These are phyloP conservation scores for Geotrichum ghanense DNA, from an alignment of 805 yeast genomes.

Conservation along the genomic window DNA sequence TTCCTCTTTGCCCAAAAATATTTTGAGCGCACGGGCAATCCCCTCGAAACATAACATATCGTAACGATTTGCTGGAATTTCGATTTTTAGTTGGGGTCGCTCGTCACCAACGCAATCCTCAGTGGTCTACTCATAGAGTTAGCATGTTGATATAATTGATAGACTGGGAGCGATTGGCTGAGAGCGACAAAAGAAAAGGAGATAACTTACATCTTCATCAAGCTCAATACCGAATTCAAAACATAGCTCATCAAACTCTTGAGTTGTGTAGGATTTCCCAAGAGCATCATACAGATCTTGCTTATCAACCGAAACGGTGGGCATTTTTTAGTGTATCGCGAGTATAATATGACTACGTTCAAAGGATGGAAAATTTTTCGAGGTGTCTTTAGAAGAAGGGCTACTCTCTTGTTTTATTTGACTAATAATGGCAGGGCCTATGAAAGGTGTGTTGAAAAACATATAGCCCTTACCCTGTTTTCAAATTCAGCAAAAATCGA, in stretches of 20 bases:
- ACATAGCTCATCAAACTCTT: constrained; percentile 94
- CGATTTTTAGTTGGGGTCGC: constrained; percentile 95
- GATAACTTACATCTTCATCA: constrained; percentile 64
- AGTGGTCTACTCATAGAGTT: constrained; percentile 38
- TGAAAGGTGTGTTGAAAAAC: too few species aligned
- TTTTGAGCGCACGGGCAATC: constrained; percentile 87
- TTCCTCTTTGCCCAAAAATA: constrained; percentile 58
- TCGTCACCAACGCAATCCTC: constrained; percentile 79
- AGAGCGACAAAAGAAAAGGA: too few species aligned
- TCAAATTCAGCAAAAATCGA: too few species aligned
- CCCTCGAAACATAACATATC: constrained; percentile 98
- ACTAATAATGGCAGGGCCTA: too few species aligned
- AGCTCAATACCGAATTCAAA: constrained; percentile 96
- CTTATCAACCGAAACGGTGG: constrained; percentile 93
- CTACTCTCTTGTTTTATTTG: too few species aligned
- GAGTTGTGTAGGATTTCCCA: constrained; percentile 51
- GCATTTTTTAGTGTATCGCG: constrained; percentile 72
- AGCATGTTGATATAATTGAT: neutral
- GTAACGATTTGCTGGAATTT: constrained; percentile 95
- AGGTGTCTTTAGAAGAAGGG: too few species aligned
- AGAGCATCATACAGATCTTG: constrained; percentile 78
- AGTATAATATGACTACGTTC: too few species aligned
- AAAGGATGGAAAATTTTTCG: too few species aligned
- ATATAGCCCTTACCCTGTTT: too few species aligned
- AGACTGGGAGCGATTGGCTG: neutral